Evolutionary conservation across 306 rosid species (phyloP).

Genomic region (Medicago ruthenica): DNA sequence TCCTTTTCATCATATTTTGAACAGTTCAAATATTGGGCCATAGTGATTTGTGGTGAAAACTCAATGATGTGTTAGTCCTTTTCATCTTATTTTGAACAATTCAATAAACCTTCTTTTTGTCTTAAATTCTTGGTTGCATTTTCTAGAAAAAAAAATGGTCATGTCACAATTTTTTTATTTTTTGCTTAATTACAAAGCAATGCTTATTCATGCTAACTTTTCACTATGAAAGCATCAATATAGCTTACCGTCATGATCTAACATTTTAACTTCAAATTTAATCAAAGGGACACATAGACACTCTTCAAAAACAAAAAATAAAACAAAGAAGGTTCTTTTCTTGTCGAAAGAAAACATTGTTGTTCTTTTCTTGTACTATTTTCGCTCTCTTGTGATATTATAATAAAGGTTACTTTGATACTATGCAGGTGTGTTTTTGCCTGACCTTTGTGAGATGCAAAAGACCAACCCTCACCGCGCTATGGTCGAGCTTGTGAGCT

Average conservation of each 20-base stretch:
- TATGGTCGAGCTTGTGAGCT: conserved; percentile 69
- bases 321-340: not conserved
- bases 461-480: conserved; percentile 69
- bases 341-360: not conserved
- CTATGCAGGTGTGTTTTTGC: conserved; percentile 70
- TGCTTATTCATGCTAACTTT: too few species aligned
- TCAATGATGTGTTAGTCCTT: not conserved
- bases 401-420: conserved; percentile 1
- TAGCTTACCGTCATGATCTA: too few species aligned
- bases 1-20: not conserved
- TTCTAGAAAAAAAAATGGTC: too few species aligned
- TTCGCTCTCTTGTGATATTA: not conserved
- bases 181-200: too few species aligned
- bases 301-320: not conserved
- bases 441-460: conserved; percentile 66
- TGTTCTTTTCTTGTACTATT: not conserved
- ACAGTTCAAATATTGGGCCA: not conserved
- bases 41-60: not conserved
- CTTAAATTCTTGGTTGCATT: too few species aligned
- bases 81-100: too few species aligned
- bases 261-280: not conserved
- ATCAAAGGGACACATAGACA: conserved; percentile 2
- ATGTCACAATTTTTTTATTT: too few species aligned
- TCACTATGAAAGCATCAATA: too few species aligned
- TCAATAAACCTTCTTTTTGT: too few species aligned